Conservation (phyloP, 805 yeast genomes). For the Sungouiozyma intestinalis region DNA sequence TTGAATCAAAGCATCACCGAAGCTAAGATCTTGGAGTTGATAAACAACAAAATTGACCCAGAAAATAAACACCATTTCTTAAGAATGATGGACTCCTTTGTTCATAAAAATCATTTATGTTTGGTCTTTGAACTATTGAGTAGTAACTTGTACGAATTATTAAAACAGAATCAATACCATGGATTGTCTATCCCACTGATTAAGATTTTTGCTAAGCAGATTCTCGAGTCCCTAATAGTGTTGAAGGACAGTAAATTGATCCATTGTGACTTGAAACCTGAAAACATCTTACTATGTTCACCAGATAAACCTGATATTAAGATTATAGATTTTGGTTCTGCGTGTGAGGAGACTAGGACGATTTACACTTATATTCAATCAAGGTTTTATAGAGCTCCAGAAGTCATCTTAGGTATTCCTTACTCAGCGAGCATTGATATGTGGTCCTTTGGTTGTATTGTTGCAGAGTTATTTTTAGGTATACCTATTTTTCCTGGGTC, state of each 20-base stretch:
- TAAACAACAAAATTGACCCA: conserved; percentile 65
- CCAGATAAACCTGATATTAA: conserved; percentile 71
- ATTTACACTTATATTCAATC: conserved; percentile 88
- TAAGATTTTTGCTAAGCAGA: conserved; percentile 65
- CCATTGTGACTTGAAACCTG: conserved; percentile 97
- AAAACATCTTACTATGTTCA: conserved; percentile 71
- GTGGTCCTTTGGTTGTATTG: conserved; percentile 94
- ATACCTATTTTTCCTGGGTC: conserved; percentile 91
- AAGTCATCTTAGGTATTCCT: conserved; percentile 83
- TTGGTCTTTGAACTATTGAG: conserved; percentile 84
- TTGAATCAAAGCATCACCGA: conserved; percentile 87
- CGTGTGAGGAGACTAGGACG: conserved; percentile 86
- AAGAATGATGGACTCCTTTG: conserved; percentile 73
- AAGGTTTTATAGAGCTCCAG: conserved; percentile 89
- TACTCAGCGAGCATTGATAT: conserved; percentile 89
- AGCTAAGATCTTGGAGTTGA: conserved; percentile 71
- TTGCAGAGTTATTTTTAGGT: conserved; percentile 84
- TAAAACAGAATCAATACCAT: conserved; percentile 87
- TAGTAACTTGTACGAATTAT: conserved; percentile 78
- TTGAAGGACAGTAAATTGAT: conserved; percentile 76
- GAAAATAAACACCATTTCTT: conserved; percentile 64
- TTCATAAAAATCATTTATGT: conserved; percentile 88
- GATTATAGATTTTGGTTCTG: conserved; percentile 92
- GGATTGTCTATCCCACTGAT: conserved; percentile 78
- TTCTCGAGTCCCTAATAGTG: conserved; percentile 69